Percentiles rank a stretch among this genome's conserved stretches.
phyloP scores from a whole-genome alignment of 2,329 filamentous ascomycete genomes.

The Graphilbum sp. region DNA sequence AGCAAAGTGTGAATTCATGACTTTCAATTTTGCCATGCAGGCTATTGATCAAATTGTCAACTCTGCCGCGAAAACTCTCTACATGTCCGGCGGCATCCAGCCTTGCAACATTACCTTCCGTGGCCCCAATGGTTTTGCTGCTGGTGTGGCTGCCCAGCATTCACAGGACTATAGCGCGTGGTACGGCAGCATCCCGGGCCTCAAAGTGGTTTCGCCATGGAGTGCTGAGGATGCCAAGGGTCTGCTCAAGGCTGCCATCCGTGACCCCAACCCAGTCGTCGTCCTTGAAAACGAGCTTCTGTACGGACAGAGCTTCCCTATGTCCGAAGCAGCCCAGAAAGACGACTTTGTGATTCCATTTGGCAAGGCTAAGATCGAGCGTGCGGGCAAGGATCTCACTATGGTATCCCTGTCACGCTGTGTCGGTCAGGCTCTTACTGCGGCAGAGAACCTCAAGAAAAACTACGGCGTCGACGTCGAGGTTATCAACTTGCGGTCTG shows the following conservation, averaged over 20 bases:
- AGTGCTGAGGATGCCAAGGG: slow-evolving; percentile 97
- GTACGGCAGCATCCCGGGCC: slow-evolving; percentile 94
- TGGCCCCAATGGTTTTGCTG: slow-evolving; percentile 92
- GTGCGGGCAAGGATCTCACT: slow-evolving; percentile 86
- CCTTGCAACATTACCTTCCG: slow-evolving; percentile 99
- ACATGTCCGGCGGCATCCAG: slow-evolving; percentile 99
- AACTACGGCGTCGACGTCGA: slow-evolving; percentile 93
- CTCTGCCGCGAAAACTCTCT: slow-evolving; percentile 96
- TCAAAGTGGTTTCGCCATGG: slow-evolving; percentile 95
- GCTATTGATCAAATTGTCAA: slow-evolving; percentile 99
- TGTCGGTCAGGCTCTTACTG: slow-evolving; percentile 78
- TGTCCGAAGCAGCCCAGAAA: slow-evolving; percentile 92
- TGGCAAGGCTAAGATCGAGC: slow-evolving; percentile 98
- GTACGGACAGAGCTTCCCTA: slow-evolving; percentile 89
- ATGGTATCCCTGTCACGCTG: slow-evolving; percentile 90
- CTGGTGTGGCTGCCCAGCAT: slow-evolving; percentile 93
- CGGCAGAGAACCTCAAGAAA: slow-evolving; percentile 82
- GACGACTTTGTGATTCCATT: slow-evolving; percentile 95
- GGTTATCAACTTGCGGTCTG: slow-evolving; percentile 92
- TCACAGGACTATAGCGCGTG: slow-evolving; percentile 97
- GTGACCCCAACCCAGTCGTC: slow-evolving; percentile 93
- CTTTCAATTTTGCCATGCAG: slow-evolving; percentile 99
- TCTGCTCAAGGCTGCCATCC: slow-evolving; percentile 91
- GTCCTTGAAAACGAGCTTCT: slow-evolving; percentile 80
- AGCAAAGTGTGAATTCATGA: slow-evolving; percentile 93